Base-by-base conservation (phyloP, 179 eudicot species). In the Silene vulgaris region DNA sequence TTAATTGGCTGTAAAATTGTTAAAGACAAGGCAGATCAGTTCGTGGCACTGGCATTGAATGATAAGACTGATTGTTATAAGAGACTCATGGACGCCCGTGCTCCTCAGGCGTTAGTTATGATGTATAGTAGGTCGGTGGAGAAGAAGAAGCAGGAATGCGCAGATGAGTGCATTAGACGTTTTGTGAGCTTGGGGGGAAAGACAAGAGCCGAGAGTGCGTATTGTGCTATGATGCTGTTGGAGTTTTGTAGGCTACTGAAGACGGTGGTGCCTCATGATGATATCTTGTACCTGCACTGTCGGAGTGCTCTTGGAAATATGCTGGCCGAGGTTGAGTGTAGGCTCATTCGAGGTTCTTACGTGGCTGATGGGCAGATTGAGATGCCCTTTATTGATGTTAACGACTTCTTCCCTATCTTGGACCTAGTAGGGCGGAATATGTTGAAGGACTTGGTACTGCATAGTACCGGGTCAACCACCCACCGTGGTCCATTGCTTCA, bases 211-310 rank as follows among this genome's bases (percentile, higher is more conserved):
- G 73, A 78, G 4, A 76, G 76, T 72, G 70, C 72, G 2, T 80
- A 75, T 60, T 88, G 81, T 74, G 89, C 87, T 13, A 82, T 79
- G 6, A 73, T 87, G 65, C 74, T 91, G 52, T 81, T 93, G 84
- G 91, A 89, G 71, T 88, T 93, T 62, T 93, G 98, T 82, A 85
- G 77, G 76, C 65, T 90, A 77, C 86, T 93, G 12, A 78, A 70
- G 69, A 71, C 69, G 66, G 61, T 77, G 17, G 81, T 21, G 3
- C 13, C 83, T 0, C 75, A 17, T 37, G 86, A 84, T 60, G 88
- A 90, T 54, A 70, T 63, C 11, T 72, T 95, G 61, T 92, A 90
- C 79, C 26, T 43, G 17, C 76, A 84, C 20, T 95, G 97, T 69
- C 83, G 97, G 73, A 84, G 78, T 76, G 71, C 82, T 65, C 86